Base-by-base conservation (phyloP, 148 eudicot species). In the Beta vulgaris region DNA sequence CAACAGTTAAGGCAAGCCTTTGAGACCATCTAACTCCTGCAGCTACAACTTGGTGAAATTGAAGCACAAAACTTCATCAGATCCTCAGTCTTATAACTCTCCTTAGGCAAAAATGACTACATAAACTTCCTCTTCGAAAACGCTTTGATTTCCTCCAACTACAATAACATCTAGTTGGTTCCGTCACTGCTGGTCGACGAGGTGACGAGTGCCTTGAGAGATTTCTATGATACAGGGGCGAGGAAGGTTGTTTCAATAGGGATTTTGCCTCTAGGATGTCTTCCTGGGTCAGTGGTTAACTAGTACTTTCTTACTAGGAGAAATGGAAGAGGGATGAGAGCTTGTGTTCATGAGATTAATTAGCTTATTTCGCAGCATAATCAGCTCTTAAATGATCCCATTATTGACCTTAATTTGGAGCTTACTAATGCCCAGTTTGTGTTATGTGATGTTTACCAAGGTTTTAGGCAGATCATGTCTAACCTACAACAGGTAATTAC, bases 91-190 rank as follows among this genome's bases (percentile, higher is more conserved):
- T 88, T 90, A 83, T 90, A 82, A 80, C 82, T 88, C 36, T 90
- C 94, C 34, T 80, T 90, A 6, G 94, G 94, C 18, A 88, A 88
- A 79, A 90, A 88, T 71, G 94, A 90, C 69, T 86, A 81, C 61
- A 74, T 87, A 65, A 69, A 77, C 67, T 84, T 83, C 77, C 74
- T 86, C 57, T 78, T 81, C 71, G 62, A 80, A 0, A 79, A 76
- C 53, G 37, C 71, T 46, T 34, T 79, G 13, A 14, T 71, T 32
- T 16, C 69, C 23, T 37, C 46, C 13, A 65, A 43, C 37, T 68
- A 21, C 60, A 43, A 26, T 34, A 72, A 77, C 28, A 57, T 69
- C 13, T 70, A 58, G 69, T 44, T 77, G 37, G 84, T 86, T 36
- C 48, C 78, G n/a, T 81, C 51, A 44, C 62, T 86, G 31, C 46